A percentile compares a stretch with the other conserved stretches of the same genome.
Conservation (phyloP, 2,329 filamentous ascomycete genomes). For the Celoporthe dispersa region DNA sequence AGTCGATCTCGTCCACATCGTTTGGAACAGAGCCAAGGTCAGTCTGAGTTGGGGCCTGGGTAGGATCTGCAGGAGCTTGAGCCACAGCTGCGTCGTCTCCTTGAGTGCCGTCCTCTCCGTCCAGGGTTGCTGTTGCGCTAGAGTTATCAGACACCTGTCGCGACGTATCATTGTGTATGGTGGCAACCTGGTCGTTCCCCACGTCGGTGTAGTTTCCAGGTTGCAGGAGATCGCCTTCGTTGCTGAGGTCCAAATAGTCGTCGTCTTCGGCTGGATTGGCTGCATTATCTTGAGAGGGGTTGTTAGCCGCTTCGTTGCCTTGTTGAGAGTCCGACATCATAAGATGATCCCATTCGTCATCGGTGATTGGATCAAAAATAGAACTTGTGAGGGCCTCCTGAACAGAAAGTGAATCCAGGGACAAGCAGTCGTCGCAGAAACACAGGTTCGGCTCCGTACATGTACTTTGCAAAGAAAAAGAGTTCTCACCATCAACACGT, state of each 20-base stretch:
- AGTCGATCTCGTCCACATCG: constrained; percentile 42
- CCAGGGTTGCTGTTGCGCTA: constrained; percentile 39
- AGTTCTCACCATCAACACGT: constrained; percentile 26
- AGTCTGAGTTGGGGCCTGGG: constrained; percentile 15
- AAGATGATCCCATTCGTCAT: constrained; percentile 7
- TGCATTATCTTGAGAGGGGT: constrained; percentile 10
- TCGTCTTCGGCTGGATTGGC: constrained; percentile 28
- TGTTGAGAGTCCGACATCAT: constrained; percentile 2
- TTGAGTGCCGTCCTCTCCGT: constrained; percentile 45
- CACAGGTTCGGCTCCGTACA: constrained; percentile 17
- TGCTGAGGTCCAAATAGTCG: constrained; percentile 27
- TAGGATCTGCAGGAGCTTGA: constrained; percentile 32
- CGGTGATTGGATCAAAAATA: constrained; percentile 4
- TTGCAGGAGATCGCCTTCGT: constrained; percentile 15
- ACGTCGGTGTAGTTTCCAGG: constrained; percentile 3
- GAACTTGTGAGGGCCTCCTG: not conserved
- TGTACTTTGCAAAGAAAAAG: constrained; percentile 9
- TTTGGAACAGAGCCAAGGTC: constrained; percentile 12
- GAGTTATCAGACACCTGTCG: constrained; percentile 30
- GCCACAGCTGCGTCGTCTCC: constrained; percentile 36
- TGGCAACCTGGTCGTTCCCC: constrained; percentile 3
- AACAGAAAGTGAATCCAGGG: not conserved
- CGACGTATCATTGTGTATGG: constrained; percentile 11
- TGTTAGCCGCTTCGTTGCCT: constrained; percentile 20
- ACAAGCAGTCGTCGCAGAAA: constrained; percentile 18